Base-by-base conservation (phyloP, 106 monocot genomes). In the Chionographis japonica region DNA sequence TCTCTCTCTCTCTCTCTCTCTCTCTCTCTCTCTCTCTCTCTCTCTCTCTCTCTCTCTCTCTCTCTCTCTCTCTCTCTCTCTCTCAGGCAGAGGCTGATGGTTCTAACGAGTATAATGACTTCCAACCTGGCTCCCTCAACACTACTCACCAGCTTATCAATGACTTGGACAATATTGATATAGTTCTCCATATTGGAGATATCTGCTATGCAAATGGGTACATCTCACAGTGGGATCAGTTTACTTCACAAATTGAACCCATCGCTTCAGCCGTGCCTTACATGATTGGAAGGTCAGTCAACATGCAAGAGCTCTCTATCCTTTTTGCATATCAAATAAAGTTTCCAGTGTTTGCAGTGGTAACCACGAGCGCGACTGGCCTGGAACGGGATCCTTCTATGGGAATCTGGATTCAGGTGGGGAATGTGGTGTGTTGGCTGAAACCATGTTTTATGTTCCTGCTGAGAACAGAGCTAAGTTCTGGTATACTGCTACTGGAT, bases 301-400 rank as follows among this genome's bases (percentile, higher is more conserved):
- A 4, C 4, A 56, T 57, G 12, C 36, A 56, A 14, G 11, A 20
- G 6, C 6, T 36, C 40, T 51, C 15, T 4, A 5, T 49, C 4
- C 38, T 40, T 14, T 9, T 12, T 2, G 27, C 27, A n/a, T 18
- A 1, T 14, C 27, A 15, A 49, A 39, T 8, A 11, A 52, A 18
- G 35, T 13, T 37, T 4, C 49, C 19, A 18, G 36, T 10, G 3
- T 52, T 67, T 86, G 16, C 80, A 95, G 95, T 59, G 95, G 95
- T 16, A 95, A 95, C 71, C 95, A 95, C 74, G 95, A 95, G 68
- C 61, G 95, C 18, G 95, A 95, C 72, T 95, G 88, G 88, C 95
- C 95, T 36, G 84, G 79, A 52, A 74, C 88, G 37, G 92, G 95
- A 68, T 95, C 95, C 40, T 95, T 95, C 77, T 95, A 95, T 58